Evolutionary conservation across 2,329 filamentous ascomycete species (phyloP).

Genomic region (Biscogniauxia sp.): DNA sequence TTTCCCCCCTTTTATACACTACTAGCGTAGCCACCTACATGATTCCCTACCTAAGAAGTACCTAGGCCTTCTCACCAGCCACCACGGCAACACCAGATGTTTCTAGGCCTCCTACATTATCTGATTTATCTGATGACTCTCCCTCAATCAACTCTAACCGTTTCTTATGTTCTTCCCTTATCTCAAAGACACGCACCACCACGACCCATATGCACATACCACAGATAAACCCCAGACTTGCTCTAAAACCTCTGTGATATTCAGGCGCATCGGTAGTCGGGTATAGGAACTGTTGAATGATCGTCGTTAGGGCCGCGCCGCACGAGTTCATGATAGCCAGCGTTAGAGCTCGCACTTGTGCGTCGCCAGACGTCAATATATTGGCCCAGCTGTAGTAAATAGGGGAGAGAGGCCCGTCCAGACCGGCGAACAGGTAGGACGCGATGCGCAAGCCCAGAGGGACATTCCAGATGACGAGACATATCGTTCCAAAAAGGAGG

Average conservation of each 20-base stretch:
- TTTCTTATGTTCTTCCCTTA: constrained; percentile 3
- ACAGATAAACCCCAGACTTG: constrained; percentile 27
- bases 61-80: neutral
- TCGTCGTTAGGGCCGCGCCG: constrained; percentile 30
- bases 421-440: constrained; percentile 35
- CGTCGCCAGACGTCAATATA: constrained; percentile 32
- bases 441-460: constrained; percentile 33
- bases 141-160: neutral
- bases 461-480: constrained; percentile 32
- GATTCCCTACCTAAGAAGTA: neutral
- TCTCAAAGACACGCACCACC: constrained; percentile 19
- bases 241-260: constrained; percentile 29
- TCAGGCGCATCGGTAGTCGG: constrained; percentile 32
- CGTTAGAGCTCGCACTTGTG: constrained; percentile 34
- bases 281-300: constrained; percentile 35
- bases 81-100: neutral
- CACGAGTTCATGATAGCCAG: constrained; percentile 37
- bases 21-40: neutral
- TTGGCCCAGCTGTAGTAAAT: constrained; percentile 37
- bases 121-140: neutral
- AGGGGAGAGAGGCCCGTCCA: constrained; percentile 35
- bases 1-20: too few relatives aligned
- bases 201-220: constrained; percentile 26
- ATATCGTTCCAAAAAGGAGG: constrained; percentile 32
- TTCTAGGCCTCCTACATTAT: neutral